Conservation (phyloP, 306 rosid species). For the Notholithocarpus densiflorus region DNA sequence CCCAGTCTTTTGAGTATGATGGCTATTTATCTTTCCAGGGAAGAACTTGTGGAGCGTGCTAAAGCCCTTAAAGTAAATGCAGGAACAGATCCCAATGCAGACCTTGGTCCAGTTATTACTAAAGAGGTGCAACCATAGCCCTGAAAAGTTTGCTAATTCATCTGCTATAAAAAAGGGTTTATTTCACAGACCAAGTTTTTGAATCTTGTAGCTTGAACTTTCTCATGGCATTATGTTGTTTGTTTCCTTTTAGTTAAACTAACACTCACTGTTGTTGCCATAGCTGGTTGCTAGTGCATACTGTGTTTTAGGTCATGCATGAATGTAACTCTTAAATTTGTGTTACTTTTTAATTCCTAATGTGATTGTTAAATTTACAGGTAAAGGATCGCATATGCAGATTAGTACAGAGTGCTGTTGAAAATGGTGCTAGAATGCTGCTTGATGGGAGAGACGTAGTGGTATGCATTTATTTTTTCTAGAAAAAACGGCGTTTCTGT, state of each 20-base stretch:
- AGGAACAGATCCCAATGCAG: slow-evolving; percentile 62
- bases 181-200: no score
- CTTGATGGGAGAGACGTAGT: slow-evolving; percentile 61
- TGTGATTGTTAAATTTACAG: slow-evolving; percentile 29
- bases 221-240: neutral
- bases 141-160: neutral
- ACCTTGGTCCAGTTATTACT: slow-evolving; percentile 70
- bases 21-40: slow-evolving; percentile 44
- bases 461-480: slow-evolving; percentile 35
- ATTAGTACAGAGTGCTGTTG: slow-evolving; percentile 53
- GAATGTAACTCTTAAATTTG: neutral
- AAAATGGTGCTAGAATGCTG: slow-evolving; percentile 62
- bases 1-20: neutral
- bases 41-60: slow-evolving; percentile 53
- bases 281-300: neutral
- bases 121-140: slow-evolving; percentile 44
- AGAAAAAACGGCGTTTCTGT: no score
- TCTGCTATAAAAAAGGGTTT: slow-evolving; percentile 1
- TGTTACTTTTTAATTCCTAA: slow-evolving; percentile 5
- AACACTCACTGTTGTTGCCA: neutral
- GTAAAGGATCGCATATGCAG: slow-evolving; percentile 53
- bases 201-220: neutral
- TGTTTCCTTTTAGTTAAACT: neutral
- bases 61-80: slow-evolving; percentile 55
- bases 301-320: neutral